Evolutionary conservation across 108 stramenopile genomes (phyloP), one percentile per base, ranked within the genome.

Genomic region (Cylindrotheca closterium): DNA sequence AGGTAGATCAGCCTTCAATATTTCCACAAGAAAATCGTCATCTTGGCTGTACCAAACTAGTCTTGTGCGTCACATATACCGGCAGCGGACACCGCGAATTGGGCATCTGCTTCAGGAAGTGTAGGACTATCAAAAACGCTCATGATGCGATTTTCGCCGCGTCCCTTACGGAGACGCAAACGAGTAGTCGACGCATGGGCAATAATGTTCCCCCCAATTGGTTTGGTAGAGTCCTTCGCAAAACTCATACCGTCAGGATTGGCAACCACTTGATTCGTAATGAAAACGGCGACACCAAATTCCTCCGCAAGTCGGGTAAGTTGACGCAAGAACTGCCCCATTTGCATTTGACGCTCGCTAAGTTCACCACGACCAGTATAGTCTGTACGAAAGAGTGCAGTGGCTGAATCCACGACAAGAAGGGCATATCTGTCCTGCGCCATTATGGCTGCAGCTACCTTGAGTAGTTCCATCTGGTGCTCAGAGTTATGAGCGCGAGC

Each of bases 131-230:
- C 88, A 71, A 74, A 89, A 21, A 99, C 89, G 34, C 96, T 96
- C 79, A 96, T 97, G 60, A 99, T 97, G 8, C 98, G 93, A 56
- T 97, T 99, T 60, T 98, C 96, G 4, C 98, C 98, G 30, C 99
- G 92, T 19, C 96, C 99, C 77, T 99, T 99, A 34, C 97, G 86
- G 55, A 99, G 82, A 19, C 96, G 87, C 62, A 99, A 74, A n/a
- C 99, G 85, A 29, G 98, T 99, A 18, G 97, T 98, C 5, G 93
- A 93, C 0, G 99, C 99, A 73, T 99, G 99, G 1, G 99, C 99
- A 49, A 99, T 96, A 65, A 99, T 99, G 79, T 99, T 99, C 26
- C 99, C 99, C 17, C 99, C 99, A 72, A 99, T 99, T 3, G 99
- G 98, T 75, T 99, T 99, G 34, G 96, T 98, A 18, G 83, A 62